Conservation (phyloP, 2,329 filamentous ascomycete species). For the Apiospora koreana region DNA sequence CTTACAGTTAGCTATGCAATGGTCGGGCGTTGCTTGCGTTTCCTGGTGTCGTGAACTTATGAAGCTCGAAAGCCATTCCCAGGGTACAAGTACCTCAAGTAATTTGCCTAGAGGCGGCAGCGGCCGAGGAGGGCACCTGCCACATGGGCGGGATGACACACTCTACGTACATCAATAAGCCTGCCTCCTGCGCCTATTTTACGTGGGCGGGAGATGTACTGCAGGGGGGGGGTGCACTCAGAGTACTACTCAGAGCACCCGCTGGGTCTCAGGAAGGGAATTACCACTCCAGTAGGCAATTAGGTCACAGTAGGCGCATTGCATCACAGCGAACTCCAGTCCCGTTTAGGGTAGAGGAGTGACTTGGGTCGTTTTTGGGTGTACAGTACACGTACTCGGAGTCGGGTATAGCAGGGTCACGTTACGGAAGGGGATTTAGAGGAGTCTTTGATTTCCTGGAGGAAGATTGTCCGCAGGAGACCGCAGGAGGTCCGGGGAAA, state of each 20-base stretch:
- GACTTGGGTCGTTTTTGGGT: background rate
- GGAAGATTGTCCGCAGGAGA: background rate
- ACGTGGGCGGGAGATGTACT: background rate
- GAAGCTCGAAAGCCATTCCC: constrained; percentile 1
- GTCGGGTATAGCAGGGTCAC: background rate
- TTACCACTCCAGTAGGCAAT: background rate
- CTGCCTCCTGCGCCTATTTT: background rate
- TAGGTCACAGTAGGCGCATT: background rate
- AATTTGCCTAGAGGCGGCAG: background rate
- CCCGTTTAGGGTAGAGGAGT: background rate
- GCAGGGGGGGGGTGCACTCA: background rate
- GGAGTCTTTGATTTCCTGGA: background rate
- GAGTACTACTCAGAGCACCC: too few species aligned
- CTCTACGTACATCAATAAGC: background rate
- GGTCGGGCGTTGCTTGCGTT: background rate
- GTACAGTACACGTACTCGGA: background rate
- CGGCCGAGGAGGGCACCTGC: constrained; percentile 1
- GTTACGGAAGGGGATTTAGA: background rate
- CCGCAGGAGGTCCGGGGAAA: constrained; percentile 4
- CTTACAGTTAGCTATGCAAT: background rate
- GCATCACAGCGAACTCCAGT: background rate
- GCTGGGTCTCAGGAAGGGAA: background rate
- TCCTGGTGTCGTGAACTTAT: background rate
- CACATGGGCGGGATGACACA: background rate
- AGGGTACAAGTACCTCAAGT: background rate